Conservation (phyloP, 2,329 filamentous ascomycete species). For the Eurotiales sp. region DNA sequence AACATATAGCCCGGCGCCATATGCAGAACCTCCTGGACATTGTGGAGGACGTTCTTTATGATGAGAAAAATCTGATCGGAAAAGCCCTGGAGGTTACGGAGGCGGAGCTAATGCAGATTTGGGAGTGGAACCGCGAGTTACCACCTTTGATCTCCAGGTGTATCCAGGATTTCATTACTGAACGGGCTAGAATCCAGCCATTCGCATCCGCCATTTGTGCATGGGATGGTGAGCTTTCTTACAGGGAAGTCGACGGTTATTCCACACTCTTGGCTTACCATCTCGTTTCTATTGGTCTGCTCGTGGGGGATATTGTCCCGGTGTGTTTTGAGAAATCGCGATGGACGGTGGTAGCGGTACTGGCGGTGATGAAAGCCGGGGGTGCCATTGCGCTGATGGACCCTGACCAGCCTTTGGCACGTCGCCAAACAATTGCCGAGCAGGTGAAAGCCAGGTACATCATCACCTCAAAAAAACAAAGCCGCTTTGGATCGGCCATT, state of each 20-base stretch:
- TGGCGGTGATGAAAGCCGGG: slow-evolving; percentile 29
- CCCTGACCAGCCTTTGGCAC: slow-evolving; percentile 18
- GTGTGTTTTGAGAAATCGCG: slow-evolving; percentile 30
- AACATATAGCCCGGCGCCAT: too few species aligned
- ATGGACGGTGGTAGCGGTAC: slow-evolving; percentile 27
- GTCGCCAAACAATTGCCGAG: too few species aligned
- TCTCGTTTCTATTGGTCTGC: slow-evolving; percentile 28
- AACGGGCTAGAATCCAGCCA: background rate
- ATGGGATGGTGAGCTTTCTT: slow-evolving; percentile 30
- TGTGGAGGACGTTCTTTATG: too few species aligned
- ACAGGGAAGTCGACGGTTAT: slow-evolving; percentile 28
- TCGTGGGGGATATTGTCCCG: slow-evolving; percentile 22
- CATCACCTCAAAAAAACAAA: too few species aligned
- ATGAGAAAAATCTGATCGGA: too few species aligned
- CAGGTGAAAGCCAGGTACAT: too few species aligned
- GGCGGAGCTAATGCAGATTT: too few species aligned
- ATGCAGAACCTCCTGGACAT: too few species aligned
- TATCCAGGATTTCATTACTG: slow-evolving; percentile 7
- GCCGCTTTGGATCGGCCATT: too few species aligned
- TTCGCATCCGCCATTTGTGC: slow-evolving; percentile 20
- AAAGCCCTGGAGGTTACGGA: too few species aligned
- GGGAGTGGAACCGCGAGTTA: background rate
- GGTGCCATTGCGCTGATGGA: slow-evolving; percentile 22
- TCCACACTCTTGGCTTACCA: slow-evolving; percentile 27
- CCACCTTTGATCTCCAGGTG: background rate